Evolutionary conservation across 2,329 filamentous ascomycete genomes (phyloP).

Genomic region (Fusarium secorum): DNA sequence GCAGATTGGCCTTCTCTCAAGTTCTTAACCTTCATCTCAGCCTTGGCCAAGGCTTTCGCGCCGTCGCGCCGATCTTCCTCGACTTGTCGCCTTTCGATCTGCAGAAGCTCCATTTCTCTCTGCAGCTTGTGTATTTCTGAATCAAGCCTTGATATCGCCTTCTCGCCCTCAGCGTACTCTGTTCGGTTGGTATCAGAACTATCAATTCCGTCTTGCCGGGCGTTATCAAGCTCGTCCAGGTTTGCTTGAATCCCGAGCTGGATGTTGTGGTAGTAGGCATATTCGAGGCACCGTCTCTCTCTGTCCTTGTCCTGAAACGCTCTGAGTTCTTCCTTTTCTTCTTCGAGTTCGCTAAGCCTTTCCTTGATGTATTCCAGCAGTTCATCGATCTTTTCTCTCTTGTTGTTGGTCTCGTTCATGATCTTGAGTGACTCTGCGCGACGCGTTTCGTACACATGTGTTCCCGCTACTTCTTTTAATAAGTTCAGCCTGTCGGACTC

Average conservation of each 20-base stretch:
- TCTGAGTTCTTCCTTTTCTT: constrained; percentile 94
- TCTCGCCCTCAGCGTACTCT: constrained; percentile 79
- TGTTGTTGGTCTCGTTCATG: constrained; percentile 95
- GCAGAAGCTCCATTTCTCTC: constrained; percentile 83
- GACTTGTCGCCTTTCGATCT: constrained; percentile 83
- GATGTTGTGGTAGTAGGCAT: constrained; percentile 91
- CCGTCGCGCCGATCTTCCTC: constrained; percentile 89
- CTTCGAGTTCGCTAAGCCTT: constrained; percentile 86
- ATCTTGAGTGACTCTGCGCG: constrained; percentile 93
- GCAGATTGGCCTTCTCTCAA: constrained; percentile 83
- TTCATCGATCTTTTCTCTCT: constrained; percentile 93
- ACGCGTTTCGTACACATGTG: constrained; percentile 93
- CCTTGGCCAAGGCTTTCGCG: constrained; percentile 80
- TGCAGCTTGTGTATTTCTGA: constrained; percentile 80
- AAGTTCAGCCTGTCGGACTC: constrained; percentile 88
- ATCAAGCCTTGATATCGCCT: constrained; percentile 78
- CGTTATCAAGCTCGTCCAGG: constrained; percentile 83
- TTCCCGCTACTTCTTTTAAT: constrained; percentile 97
- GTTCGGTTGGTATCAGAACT: constrained; percentile 83
- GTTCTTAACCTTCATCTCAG: constrained; percentile 84
- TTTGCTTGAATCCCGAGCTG: constrained; percentile 80
- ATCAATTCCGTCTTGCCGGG: constrained; percentile 82
- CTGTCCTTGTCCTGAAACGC: constrained; percentile 95
- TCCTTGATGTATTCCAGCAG: constrained; percentile 91
- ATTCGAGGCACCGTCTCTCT: constrained; percentile 90